These are phyloP conservation scores for Populus hybrid DNA, from an alignment of 441 rosid genomes.

Conservation along the genomic window DNA sequence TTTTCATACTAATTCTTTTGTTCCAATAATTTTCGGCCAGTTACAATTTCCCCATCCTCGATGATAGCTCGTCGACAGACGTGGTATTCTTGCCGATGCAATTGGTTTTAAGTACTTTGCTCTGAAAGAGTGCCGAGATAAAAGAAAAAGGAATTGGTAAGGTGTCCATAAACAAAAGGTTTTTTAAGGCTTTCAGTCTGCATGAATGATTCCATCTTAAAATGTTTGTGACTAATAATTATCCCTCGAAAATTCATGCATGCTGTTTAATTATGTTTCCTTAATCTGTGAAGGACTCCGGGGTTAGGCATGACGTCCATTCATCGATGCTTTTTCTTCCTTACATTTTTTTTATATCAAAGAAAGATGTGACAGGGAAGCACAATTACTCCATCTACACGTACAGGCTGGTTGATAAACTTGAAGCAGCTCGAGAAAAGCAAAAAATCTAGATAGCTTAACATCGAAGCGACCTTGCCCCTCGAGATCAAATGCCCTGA, in stretches of 20 bases:
- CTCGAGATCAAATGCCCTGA: not conserved
- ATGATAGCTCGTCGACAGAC: not conserved
- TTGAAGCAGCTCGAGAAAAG: not conserved
- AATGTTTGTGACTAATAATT: no score
- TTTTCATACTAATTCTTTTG: no score
- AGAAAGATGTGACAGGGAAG: not conserved
- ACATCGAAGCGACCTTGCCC: conserved; percentile 18
- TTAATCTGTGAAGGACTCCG: not conserved
- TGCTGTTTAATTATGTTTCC: not conserved
- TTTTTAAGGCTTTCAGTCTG: no score
- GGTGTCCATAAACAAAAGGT: no score
- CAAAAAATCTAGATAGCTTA: conserved; percentile 14
- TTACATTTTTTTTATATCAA: not conserved
- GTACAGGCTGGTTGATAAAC: not conserved
- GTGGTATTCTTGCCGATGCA: not conserved
- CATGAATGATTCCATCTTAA: not conserved
- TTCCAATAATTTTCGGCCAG: no score
- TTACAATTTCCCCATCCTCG: no score
- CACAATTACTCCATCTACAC: not conserved
- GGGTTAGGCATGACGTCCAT: not conserved
- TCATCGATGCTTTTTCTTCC: not conserved
- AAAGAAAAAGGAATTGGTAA: not conserved
- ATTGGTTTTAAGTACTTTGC: not conserved
- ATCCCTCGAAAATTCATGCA: not conserved
- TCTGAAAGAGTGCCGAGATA: not conserved